Conservation (phyloP, 2,329 filamentous ascomycete genomes). For the Rhynchosporium agropyri region DNA sequence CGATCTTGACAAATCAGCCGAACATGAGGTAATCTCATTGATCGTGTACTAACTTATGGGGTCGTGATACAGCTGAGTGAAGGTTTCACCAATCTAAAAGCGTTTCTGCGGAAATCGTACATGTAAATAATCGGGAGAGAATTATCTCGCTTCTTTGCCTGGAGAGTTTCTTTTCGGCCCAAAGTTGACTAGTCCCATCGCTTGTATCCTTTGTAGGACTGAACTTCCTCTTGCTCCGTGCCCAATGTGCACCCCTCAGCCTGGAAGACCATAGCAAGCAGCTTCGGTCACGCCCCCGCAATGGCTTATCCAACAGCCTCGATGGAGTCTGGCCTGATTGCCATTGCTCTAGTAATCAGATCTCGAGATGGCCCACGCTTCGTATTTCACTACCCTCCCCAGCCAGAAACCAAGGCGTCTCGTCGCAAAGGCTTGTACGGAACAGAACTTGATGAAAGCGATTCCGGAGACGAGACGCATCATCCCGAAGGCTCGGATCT, state of each 20-base stretch:
- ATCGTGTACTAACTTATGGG: too few species aligned
- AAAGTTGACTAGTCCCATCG: conserved; percentile 5
- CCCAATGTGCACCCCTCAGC: background rate
- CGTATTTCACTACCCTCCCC: conserved; percentile 84
- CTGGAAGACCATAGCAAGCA: background rate
- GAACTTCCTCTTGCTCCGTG: background rate
- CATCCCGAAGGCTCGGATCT: conserved; percentile 47
- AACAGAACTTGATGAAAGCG: conserved; percentile 40
- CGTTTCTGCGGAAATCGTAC: too few species aligned
- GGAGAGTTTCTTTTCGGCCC: background rate
- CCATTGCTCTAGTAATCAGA: conserved; percentile 45
- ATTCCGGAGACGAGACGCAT: conserved; percentile 37
- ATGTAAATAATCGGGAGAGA: background rate
- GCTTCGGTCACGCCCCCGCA: background rate
- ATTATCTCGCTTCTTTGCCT: conserved; percentile 3
- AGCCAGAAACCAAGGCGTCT: conserved; percentile 47
- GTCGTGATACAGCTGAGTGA: too few species aligned
- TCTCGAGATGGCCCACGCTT: conserved; percentile 79
- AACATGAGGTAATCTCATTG: background rate
- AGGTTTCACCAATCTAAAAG: background rate
- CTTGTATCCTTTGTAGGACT: background rate
- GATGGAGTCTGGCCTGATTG: conserved; percentile 53
- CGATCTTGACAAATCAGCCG: background rate
- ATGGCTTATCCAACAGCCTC: conserved; percentile 17
- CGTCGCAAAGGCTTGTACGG: conserved; percentile 36